Evolutionary conservation across 2,329 filamentous ascomycete species (phyloP), one percentile per base, ranked within the genome.

Genomic region (Monosporascus sp.): DNA sequence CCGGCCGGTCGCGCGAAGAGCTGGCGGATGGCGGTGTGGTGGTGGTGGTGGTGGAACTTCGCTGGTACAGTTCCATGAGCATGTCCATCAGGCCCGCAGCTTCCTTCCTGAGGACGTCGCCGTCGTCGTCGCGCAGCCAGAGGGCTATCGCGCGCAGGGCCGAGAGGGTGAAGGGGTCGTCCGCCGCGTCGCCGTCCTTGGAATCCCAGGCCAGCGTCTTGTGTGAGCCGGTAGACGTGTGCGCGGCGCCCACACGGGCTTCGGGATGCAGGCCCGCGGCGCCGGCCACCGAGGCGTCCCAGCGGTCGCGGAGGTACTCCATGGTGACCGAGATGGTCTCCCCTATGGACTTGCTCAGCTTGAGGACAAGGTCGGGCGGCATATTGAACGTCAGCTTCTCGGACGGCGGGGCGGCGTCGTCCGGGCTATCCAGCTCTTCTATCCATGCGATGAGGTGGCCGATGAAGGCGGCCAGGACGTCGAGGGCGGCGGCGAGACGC

Each of bases 81-180:
- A 88, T 79, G 58, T 88, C 86, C 55, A 76, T 77, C 49, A 88
- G 67, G 0, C 82, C 83, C 0, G 77, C 75, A 11, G 77, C 78
- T 60, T 86, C 80, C 48, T 72, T 77, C 11, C 83, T 72, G 39
- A 88, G 63, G 7, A 72, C 68, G 15, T 83, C 78, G 41, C 82
- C 83, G 41, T 88, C 85, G 53, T 89, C 85, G 57, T 89, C 86
- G 7, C 82, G 74, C n/a, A 88, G 70, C 86, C 86, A 89, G 18
- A 88, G 74, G 1, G 83, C 77, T 31, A 88, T 62, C 0, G 80
- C 71, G 45, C 82, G 72, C 22, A 87, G 67, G 0, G 80, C 77
- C 3, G 85, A 78, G 2, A 85, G 74, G 2, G 86, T 73, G 7
- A 88, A 72, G 1, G 81, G 77, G 59, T 89, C 86, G 7, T 76